phyloP scores from a whole-genome alignment of 140 eudicot genomes.

The Ambrosia hybrid region DNA sequence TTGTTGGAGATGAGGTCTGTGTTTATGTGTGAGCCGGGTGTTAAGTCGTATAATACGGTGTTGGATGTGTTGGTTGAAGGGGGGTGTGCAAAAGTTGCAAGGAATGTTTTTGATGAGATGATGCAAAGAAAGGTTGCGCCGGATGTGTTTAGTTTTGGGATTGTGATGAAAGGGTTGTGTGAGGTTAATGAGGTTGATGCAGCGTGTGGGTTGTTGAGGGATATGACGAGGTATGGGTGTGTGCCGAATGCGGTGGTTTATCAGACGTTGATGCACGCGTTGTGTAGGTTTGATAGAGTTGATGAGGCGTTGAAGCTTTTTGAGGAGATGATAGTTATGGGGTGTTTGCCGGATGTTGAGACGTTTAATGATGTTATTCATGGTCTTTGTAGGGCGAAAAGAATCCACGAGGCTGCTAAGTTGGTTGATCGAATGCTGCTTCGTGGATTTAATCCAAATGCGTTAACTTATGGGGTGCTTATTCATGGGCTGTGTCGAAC shows the following conservation, averaged over 20 bases:
- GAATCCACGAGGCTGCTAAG: conserved; percentile 78
- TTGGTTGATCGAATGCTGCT: conserved; percentile 85
- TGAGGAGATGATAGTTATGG: conserved; percentile 92
- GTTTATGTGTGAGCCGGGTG: conserved; percentile 61
- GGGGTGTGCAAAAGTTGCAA: conserved; percentile 72
- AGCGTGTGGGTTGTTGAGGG: conserved; percentile 67
- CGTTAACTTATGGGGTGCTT: conserved; percentile 70
- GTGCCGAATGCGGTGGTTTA: conserved; percentile 79
- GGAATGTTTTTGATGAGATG: conserved; percentile 85
- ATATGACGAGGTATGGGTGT: conserved; percentile 91
- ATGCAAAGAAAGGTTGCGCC: conserved; percentile 69
- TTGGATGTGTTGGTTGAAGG: conserved; percentile 72
- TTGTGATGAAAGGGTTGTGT: conserved; percentile 83
- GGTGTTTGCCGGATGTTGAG: conserved; percentile 83
- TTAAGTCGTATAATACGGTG: conserved; percentile 71
- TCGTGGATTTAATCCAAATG: conserved; percentile 70
- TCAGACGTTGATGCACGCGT: conserved; percentile 79
- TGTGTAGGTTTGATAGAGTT: conserved; percentile 55
- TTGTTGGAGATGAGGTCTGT: conserved; percentile 77
- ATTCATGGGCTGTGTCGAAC: conserved; percentile 66
- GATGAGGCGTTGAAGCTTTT: conserved; percentile 66
- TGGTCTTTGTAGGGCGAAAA: conserved; percentile 70
- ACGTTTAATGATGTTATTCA: conserved; percentile 82
- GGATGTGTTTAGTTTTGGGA: conserved; percentile 64
- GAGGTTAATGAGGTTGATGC: conserved; percentile 72